Percentiles rank a stretch among this genome's conserved stretches.
These are phyloP conservation scores for Rhododendron ovatum DNA, from an alignment of 148 eudicot genomes.

Conservation along the genomic window DNA sequence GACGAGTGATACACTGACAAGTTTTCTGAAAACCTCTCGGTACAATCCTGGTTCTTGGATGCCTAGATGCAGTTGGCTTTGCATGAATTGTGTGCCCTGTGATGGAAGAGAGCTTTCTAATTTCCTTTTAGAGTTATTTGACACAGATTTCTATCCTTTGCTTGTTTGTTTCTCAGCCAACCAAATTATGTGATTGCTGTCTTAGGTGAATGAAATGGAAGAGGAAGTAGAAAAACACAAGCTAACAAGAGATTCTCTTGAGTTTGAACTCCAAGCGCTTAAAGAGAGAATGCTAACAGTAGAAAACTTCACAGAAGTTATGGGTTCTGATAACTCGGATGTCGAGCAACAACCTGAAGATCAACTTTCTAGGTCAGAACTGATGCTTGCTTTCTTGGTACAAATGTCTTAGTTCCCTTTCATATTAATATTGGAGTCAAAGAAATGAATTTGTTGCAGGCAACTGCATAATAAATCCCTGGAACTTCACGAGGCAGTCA, in stretches of 20 bases:
- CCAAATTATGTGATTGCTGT: constrained; percentile 3
- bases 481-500: constrained; percentile 38
- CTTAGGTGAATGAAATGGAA: constrained; percentile 59
- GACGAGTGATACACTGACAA: neutral
- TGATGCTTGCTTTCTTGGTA: neutral
- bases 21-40: neutral
- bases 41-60: neutral
- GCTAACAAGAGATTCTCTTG: constrained; percentile 41
- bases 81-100: neutral
- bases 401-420: neutral
- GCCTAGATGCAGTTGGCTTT: neutral
- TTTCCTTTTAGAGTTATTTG: neutral
- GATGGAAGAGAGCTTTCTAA: neutral
- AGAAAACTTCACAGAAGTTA: constrained; percentile 42
- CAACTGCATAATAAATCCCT: constrained; percentile 25
- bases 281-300: constrained; percentile 44
- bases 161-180: constrained; percentile 7
- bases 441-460: constrained; percentile 18
- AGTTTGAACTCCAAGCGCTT: constrained; percentile 47
- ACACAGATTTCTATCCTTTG: neutral
- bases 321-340: constrained; percentile 26
- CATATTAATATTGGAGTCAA: neutral
- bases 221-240: constrained; percentile 52
- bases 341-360: constrained; percentile 20
- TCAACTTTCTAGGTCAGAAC: constrained; percentile 33